These are phyloP conservation scores for Emydomyces testavorans DNA, from an alignment of 2,329 filamentous ascomycete genomes.

Conservation along the genomic window DNA sequence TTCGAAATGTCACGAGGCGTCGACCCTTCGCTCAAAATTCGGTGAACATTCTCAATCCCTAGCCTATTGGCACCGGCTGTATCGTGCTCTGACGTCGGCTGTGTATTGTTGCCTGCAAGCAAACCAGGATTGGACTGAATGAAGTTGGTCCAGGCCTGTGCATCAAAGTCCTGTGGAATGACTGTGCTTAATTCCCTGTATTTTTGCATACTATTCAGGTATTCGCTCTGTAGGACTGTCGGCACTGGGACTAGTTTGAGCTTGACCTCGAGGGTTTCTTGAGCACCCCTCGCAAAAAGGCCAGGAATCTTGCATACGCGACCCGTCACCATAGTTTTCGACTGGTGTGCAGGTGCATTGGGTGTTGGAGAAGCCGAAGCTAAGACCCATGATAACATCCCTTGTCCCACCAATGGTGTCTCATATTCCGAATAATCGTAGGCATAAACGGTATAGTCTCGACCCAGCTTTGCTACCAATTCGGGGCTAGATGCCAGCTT, in stretches of 20 bases:
- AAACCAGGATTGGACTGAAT: conserved; percentile 55
- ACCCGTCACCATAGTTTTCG: conserved; percentile 64
- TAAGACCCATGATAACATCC: conserved; percentile 80
- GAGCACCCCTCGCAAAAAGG: conserved; percentile 65
- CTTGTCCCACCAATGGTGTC: conserved; percentile 84
- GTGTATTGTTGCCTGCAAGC: conserved; percentile 21
- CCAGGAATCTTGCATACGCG: conserved; percentile 79
- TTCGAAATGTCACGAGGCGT: conserved; percentile 32
- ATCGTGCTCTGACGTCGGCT: conserved; percentile 19
- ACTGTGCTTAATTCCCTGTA: conserved; percentile 48
- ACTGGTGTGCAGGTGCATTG: conserved; percentile 46
- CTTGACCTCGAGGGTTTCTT: conserved; percentile 87
- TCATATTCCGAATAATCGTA: conserved; percentile 95
- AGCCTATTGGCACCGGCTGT: conserved; percentile 31
- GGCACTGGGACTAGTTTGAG: conserved; percentile 71
- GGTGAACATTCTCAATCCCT: conserved; percentile 37
- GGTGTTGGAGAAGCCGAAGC: conserved; percentile 47
- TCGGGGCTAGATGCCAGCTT: conserved; percentile 55
- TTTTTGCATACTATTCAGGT: conserved; percentile 49
- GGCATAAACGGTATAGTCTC: conserved; percentile 93
- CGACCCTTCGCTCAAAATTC: conserved; percentile 35
- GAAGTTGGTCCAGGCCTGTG: conserved; percentile 66
- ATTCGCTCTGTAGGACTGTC: conserved; percentile 50
- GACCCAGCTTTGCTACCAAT: conserved; percentile 57
- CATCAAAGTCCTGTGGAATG: conserved; percentile 52